These are phyloP conservation scores for Pseudoscleropodium purum DNA, from an alignment of 225 moss, liverwort and hornwort species.

Conservation along the genomic window DNA sequence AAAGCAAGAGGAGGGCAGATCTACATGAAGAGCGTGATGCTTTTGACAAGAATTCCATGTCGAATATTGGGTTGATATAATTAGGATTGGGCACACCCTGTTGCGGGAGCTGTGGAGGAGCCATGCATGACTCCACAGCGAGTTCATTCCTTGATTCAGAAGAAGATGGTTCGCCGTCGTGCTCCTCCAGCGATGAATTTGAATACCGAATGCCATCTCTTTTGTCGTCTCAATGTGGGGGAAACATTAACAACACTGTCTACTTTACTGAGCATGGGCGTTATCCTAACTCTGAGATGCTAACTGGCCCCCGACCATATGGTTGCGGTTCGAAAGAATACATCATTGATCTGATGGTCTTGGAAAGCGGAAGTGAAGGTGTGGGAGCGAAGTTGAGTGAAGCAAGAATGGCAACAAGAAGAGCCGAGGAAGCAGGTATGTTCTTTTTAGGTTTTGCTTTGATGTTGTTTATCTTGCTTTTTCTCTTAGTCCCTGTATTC, in stretches of 20 bases:
- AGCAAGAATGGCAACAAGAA: conserved; percentile 39
- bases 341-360: conserved; percentile 12
- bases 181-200: conserved; percentile 21
- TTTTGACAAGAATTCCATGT: neutral
- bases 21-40: neutral
- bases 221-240: conserved; percentile 8
- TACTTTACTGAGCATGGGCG: conserved; percentile 19
- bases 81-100: neutral
- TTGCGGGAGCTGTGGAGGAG: conserved; percentile 22
- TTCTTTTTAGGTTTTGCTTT: neutral
- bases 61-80: neutral
- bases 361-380: conserved; percentile 8
- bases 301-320: conserved; percentile 7
- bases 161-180: conserved; percentile 24
- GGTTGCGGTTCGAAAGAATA: conserved; percentile 9
- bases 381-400: conserved; percentile 42
- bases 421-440: conserved; percentile 58
- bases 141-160: conserved; percentile 33
- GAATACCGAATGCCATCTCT: conserved; percentile 16
- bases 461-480: neutral
- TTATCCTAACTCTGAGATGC: conserved; percentile 19
- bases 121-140: conserved; percentile 40
- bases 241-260: conserved; percentile 8
- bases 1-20: neutral
- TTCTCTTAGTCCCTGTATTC: neutral